phyloP scores from a whole-genome alignment of 768 basidiomycete genomes.

The Ephemerocybe angulata region DNA sequence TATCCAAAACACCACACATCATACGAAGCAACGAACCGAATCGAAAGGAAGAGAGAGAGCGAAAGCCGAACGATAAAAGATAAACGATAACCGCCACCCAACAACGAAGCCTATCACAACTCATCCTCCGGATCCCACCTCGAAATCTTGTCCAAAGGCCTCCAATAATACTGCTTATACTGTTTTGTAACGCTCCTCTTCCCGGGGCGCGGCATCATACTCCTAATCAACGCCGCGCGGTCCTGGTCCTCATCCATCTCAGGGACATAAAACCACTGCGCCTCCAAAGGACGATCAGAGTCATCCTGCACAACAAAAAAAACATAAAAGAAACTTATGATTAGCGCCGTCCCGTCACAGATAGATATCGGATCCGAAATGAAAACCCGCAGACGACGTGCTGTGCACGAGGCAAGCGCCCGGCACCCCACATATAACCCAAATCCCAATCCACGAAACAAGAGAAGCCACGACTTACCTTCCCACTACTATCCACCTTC shows the following conservation, averaged over 20 bases:
- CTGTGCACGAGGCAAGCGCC: neutral
- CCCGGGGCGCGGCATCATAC: conserved; percentile 71
- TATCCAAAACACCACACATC: too few species aligned
- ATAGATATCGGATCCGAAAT: neutral
- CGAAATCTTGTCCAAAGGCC: conserved; percentile 66
- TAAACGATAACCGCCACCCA: too few species aligned
- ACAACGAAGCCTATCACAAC: conserved; percentile 33
- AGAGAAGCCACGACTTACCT: conserved; percentile 34
- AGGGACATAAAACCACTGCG: conserved; percentile 75
- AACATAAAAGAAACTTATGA: neutral
- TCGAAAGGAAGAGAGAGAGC: too few species aligned
- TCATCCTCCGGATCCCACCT: conserved; percentile 75
- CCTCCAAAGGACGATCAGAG: conserved; percentile 48
- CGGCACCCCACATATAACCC: too few species aligned
- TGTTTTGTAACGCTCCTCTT: conserved; percentile 79
- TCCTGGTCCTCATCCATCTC: conserved; percentile 69
- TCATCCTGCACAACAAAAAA: conserved; percentile 37
- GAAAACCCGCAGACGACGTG: neutral
- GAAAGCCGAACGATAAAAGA: too few species aligned
- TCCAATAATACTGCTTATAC: conserved; percentile 83
- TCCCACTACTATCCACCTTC: conserved; percentile 64
- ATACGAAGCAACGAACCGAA: too few species aligned
- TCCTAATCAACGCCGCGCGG: conserved; percentile 60
- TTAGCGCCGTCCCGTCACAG: neutral
- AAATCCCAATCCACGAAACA: conserved; percentile 1